These are phyloP conservation scores for Amanita pseudoporphyria DNA, from an alignment of 768 basidiomycete genomes.

Conservation along the genomic window DNA sequence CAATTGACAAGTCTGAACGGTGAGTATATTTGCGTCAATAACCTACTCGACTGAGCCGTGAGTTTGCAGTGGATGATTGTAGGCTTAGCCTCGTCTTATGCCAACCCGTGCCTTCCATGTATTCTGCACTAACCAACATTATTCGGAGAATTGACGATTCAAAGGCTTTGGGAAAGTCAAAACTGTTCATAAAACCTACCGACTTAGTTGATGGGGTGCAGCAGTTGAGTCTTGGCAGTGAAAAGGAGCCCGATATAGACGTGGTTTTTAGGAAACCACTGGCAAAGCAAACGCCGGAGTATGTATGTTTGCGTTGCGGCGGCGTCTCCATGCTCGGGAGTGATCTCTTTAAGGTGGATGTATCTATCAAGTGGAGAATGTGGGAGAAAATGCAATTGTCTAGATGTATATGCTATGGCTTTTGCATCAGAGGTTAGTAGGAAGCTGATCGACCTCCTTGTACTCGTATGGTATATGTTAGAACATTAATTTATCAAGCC, in stretches of 20 bases:
- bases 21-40: constrained; percentile 13
- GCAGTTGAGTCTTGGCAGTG: constrained; percentile 28
- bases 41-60: neutral
- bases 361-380: constrained; percentile 36
- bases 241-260: constrained; percentile 38
- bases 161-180: constrained; percentile 49
- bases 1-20: constrained; percentile 25
- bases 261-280: constrained; percentile 56
- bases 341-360: constrained; percentile 17
- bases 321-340: constrained; percentile 40
- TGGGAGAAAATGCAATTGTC: constrained; percentile 58
- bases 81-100: constrained; percentile 51
- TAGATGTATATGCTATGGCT: constrained; percentile 65
- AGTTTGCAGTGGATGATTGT: constrained; percentile 36
- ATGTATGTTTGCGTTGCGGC: constrained; percentile 55
- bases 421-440: constrained; percentile 23
- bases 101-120: constrained; percentile 39
- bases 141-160: constrained; percentile 38
- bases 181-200: constrained; percentile 60
- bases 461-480: no score
- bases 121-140: constrained; percentile 29
- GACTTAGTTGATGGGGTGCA: constrained; percentile 59
- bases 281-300: constrained; percentile 24
- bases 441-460: neutral
- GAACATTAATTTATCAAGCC: no score